Base-by-base conservation (phyloP, 140 eudicot genomes). In the Artemisia princeps region DNA sequence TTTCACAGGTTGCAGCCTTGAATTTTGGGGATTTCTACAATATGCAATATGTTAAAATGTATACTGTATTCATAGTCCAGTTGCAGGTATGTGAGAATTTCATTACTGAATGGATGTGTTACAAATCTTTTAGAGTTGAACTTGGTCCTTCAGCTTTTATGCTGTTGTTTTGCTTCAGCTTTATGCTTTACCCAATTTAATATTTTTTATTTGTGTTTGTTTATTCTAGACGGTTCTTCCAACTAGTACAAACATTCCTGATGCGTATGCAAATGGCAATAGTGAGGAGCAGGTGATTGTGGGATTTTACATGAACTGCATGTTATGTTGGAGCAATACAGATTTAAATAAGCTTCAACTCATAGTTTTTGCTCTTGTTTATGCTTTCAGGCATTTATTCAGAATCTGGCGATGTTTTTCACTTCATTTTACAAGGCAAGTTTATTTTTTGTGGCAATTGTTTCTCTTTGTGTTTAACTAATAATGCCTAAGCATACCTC, bases 321-420 rank as follows among this genome's bases (percentile, higher is more conserved):
- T 19, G 44, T 28, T 65, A 52, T 53, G 26, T 10, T 45, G 51
- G 26, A 14, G 24, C 26, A 10, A 23, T 24, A 55, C 42, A 10
- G 5, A 52, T 52, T 4, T 19, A 9, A 54, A 62, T 65, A 51
- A 49, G 33, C 74, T 13, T 1, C 77, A 68, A 82, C 28, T 14
- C 37, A 48, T 48, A 60, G 15, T 19, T 30, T 37, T 26, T 46
- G 26, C 51, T 67, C 51, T 54, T 67, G 30, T 37, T 28, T 19
- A 19, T 77, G 70, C 60, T n/a, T 70, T 46, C 99, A 94, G 99
- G 99, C 99, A 45, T 94, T 94, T 57, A 94, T 94, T 71, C 99
- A 94, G 87, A 94, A 94, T 56, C 80, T 94, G 86, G 99, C 99
- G 0, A 71, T 94, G 80, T 94, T 94, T 68, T 94, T 94, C 72